Evolutionary conservation across 805 yeast genomes (phyloP).

Genomic region (Pichia heedii): DNA sequence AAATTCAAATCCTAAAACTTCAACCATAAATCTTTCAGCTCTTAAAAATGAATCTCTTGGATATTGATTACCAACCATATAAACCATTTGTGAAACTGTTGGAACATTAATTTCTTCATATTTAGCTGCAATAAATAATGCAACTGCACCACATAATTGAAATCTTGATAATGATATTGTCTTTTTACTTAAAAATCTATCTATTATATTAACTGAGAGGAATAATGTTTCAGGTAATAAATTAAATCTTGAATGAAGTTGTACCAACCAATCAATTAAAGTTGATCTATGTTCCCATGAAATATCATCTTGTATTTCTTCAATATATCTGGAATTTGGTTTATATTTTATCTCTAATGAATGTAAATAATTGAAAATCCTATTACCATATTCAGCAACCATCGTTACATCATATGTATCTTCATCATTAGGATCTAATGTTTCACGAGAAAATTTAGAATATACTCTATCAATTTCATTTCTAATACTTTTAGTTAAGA

Average conservation of each 20-base stretch:
- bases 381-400: constrained; percentile 89
- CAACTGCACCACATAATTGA: constrained; percentile 90
- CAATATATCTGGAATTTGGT: constrained; percentile 71
- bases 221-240: constrained; percentile 79
- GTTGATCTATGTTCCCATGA: constrained; percentile 68
- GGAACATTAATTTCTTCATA: constrained; percentile 89
- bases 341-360: constrained; percentile 61
- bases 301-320: constrained; percentile 63
- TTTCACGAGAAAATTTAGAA: constrained; percentile 38
- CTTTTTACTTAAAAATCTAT: constrained; percentile 65
- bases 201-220: constrained; percentile 77
- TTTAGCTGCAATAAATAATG: constrained; percentile 85
- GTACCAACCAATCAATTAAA: constrained; percentile 83
- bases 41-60: constrained; percentile 66
- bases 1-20: constrained; percentile 62
- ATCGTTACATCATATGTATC: constrained; percentile 80
- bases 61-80: constrained; percentile 77
- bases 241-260: constrained; percentile 74
- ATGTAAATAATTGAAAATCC: constrained; percentile 73
- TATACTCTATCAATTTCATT: constrained; percentile 44
- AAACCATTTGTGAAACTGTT: constrained; percentile 75
- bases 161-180: constrained; percentile 74
- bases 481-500: constrained; percentile 39
- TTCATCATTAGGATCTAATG: constrained; percentile 67
- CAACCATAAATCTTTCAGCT: constrained; percentile 74